Base-by-base conservation (phyloP, 257 asterid species). In the Plantago major region DNA sequence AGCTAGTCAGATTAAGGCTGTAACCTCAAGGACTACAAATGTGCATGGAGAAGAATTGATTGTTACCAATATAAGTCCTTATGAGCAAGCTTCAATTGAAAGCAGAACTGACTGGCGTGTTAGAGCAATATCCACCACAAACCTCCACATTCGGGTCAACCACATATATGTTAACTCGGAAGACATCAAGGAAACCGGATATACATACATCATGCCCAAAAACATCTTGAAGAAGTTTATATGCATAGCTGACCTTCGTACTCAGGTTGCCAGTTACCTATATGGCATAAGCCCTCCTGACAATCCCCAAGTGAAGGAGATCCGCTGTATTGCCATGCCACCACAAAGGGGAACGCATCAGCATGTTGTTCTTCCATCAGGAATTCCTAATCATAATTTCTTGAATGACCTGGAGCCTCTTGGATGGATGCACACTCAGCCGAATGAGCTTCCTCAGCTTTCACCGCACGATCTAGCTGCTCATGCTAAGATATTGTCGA, bases 341-440 rank as follows among this genome's bases (percentile, higher is more conserved):
- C 98, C 99, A 3, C 98, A 92, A 68, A 86, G 94, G 95, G 98
- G 97, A 48, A 92, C 97, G 13, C 97, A 86, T 78, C 98, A 89
- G 80, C 95, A 84, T 68, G 98, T 89, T 67, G 82, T 89, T 74
- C 84, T 92, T 60, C 97, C 98, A 5, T 89, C 92, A 0, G 75
- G 93, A 43, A 90, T 92, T 66, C 98, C 97, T 0, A 95, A 86
- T 58, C 98, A 92, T 7, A 94, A 92, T 60, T 92, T 88, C 78
- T 71, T 91, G 30, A 81, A 70, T 15, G 98, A 89, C 67, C 67
- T 92, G 84, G 98, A 92, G 86, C 98, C 98, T 10, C 67, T 93
- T 63, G 97, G 99, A 73, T 93, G 99, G 99, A 84, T 93, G 96
- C 99, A 93, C 67, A 89, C 99, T 10, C 99, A 93, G 73, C 96